A percentile compares a stretch with the other conserved stretches of the same genome.
phyloP scores from a whole-genome alignment of 148 eudicot genomes.

The Vaccinium macrocarpon region DNA sequence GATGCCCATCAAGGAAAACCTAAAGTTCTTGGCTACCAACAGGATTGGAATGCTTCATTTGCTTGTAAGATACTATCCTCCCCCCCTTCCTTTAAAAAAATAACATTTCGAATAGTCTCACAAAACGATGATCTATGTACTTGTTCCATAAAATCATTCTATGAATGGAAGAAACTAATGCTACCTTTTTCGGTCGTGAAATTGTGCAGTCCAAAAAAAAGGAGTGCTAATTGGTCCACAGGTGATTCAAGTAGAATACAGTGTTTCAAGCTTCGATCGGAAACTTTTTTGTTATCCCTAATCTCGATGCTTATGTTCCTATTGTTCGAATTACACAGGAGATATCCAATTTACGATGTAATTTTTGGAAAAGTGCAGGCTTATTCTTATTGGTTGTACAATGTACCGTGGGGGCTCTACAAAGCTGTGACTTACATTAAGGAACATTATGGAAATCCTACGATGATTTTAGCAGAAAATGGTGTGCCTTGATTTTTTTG shows the following conservation, averaged over 20 bases:
- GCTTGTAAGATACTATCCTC: conserved; percentile 49
- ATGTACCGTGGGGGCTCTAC: conserved; percentile 89
- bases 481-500: conserved; percentile 34
- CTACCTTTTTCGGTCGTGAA: not conserved
- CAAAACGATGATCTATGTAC: not conserved
- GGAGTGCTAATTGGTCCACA: conserved; percentile 85
- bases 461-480: conserved; percentile 73
- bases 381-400: conserved; percentile 75
- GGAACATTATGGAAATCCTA: conserved; percentile 79
- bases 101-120: not conserved
- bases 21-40: conserved; percentile 56
- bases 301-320: not conserved
- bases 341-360: not conserved
- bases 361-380: conserved; percentile 40
- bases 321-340: not conserved
- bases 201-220: conserved; percentile 46
- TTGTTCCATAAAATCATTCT: not conserved
- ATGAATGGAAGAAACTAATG: not conserved
- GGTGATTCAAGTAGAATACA: conserved; percentile 33
- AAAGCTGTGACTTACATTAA: conserved; percentile 79
- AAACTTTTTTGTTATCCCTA: not conserved
- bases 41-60: conserved; percentile 82
- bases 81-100: not conserved
- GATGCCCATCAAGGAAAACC: conserved; percentile 37
- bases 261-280: not conserved